phyloP scores from a whole-genome alignment of 1,139 yeast genomes.

The Taiozyma sp. region DNA sequence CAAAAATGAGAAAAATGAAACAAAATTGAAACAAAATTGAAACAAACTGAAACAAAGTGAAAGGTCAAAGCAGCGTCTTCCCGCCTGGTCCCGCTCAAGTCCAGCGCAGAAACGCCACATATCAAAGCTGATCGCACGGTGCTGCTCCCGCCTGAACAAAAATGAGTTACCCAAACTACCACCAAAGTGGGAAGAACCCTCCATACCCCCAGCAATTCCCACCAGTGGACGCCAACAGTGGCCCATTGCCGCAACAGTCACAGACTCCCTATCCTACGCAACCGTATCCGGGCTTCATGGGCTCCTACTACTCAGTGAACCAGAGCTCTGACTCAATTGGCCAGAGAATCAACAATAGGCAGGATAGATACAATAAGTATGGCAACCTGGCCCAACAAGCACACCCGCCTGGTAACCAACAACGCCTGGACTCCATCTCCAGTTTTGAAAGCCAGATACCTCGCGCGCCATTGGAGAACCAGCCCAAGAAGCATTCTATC shows the following conservation, averaged over 20 bases:
- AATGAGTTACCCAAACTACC: neutral
- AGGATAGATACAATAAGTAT: constrained; percentile 6
- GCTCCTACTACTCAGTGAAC: constrained; percentile 7
- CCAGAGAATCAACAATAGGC: constrained; percentile 9
- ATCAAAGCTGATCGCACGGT: too few relatives aligned
- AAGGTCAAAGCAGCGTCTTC: too few relatives aligned
- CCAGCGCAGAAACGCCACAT: too few relatives aligned
- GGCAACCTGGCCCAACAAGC: neutral
- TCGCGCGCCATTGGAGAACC: too few relatives aligned
- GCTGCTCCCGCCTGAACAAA: too few relatives aligned
- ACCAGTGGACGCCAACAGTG: neutral
- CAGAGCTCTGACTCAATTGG: constrained; percentile 16
- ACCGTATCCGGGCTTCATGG: constrained; percentile 16
- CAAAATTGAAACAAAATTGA: neutral
- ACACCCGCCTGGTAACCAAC: constrained; percentile 1
- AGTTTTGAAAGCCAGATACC: constrained; percentile 5
- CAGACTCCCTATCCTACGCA: constrained; percentile 16
- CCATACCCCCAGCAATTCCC: neutral
- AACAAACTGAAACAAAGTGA: neutral
- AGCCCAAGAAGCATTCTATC: neutral
- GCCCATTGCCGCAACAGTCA: neutral
- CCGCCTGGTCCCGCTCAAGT: too few relatives aligned
- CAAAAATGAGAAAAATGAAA: neutral
- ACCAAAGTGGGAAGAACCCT: neutral
- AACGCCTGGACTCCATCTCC: constrained; percentile 3